Conservation (phyloP, 805 yeast genomes). For the Teunomyces barrocoloradensis region DNA sequence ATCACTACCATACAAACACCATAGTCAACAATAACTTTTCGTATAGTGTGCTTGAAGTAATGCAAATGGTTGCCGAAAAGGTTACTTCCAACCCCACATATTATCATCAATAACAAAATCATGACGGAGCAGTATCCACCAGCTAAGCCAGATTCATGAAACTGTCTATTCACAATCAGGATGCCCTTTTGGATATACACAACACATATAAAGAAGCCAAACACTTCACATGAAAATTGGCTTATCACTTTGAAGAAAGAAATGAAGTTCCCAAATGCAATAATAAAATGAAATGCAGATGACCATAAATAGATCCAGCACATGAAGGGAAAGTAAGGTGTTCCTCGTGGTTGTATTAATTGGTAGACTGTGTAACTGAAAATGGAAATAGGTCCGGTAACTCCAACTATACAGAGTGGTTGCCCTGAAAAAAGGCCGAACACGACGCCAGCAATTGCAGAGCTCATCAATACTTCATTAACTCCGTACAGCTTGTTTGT, state of each 20-base stretch:
- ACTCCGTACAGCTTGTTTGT: conserved; percentile 87
- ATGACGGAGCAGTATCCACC: conserved; percentile 74
- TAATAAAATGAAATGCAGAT: conserved; percentile 70
- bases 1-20: conserved; percentile 80
- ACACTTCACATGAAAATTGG: conserved; percentile 83
- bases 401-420: conserved; percentile 94
- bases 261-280: conserved; percentile 70
- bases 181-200: conserved; percentile 90
- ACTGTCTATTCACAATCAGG: conserved; percentile 74
- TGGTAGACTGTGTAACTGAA: conserved; percentile 89
- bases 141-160: conserved; percentile 35
- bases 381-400: conserved; percentile 92
- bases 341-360: conserved; percentile 53
- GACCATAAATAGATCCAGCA: conserved; percentile 95
- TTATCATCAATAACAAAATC: conserved; percentile 69
- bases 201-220: conserved; percentile 86
- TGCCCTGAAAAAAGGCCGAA: conserved; percentile 88
- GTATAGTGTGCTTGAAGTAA: conserved; percentile 54
- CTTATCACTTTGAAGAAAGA: conserved; percentile 69
- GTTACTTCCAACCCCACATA: conserved; percentile 66
- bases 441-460: conserved; percentile 85
- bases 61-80: conserved; percentile 61
- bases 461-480: conserved; percentile 79
- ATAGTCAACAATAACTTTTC: conserved; percentile 81
- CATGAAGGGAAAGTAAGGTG: conserved; percentile 84